Conservation (phyloP, 768 basidiomycete genomes). For the Chlorophyllum brunneum region DNA sequence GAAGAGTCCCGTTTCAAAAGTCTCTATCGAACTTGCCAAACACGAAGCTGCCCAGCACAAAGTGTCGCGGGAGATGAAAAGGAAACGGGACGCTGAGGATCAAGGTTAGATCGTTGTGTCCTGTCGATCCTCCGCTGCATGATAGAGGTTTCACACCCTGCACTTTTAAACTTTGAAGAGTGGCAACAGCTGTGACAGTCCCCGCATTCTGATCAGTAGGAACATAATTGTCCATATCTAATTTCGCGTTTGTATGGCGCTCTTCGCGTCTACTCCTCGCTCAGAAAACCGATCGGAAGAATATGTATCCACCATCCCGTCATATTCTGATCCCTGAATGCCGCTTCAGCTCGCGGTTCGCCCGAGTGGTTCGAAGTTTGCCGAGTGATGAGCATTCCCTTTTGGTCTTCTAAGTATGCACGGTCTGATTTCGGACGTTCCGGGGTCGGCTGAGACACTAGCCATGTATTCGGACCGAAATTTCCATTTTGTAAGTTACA, state of each 20-base stretch:
- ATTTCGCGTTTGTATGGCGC: too few relatives aligned
- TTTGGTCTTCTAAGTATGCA: not conserved
- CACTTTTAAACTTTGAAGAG: too few relatives aligned
- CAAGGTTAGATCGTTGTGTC: conserved; percentile 35
- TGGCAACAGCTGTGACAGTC: too few relatives aligned
- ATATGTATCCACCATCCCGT: not conserved
- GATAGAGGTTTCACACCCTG: not conserved
- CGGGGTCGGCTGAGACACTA: not conserved
- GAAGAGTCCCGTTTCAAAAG: conserved; percentile 91
- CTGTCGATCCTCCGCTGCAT: not conserved
- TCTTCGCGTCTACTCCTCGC: too few relatives aligned
- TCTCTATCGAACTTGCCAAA: conserved; percentile 81
- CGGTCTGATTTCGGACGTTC: not conserved
- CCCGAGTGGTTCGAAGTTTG: conserved; percentile 3
- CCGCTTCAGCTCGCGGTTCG: conserved; percentile 1
- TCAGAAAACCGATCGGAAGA: not conserved
- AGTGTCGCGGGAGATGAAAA: conserved; percentile 92
- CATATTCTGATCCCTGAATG: not conserved
- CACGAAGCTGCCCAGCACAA: conserved; percentile 91
- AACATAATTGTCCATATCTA: too few relatives aligned
- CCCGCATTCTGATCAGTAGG: too few relatives aligned
- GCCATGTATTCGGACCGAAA: conserved; percentile 2
- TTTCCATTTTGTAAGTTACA: not conserved
- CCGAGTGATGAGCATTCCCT: not conserved
- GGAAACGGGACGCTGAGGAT: conserved; percentile 85